These are phyloP conservation scores for Lichtheimia ornata DNA, from an alignment of 371 early-diverging fungal genomes.

Conservation along the genomic window DNA sequence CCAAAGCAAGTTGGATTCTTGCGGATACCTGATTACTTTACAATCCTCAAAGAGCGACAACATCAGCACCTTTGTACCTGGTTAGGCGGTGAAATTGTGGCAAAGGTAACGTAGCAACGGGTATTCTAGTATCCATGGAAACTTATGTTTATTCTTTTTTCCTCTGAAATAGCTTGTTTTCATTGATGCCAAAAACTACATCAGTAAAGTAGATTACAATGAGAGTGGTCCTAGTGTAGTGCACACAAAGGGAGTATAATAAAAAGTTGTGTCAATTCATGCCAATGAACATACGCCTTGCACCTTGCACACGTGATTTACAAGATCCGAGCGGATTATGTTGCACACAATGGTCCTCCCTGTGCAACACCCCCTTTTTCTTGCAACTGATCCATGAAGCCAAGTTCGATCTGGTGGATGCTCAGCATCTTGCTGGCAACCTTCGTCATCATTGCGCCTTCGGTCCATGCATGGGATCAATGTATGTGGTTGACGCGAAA, in stretches of 20 bases:
- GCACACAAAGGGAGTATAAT: slow-evolving; percentile 60
- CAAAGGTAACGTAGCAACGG: slow-evolving; percentile 59
- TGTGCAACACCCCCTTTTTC: not conserved
- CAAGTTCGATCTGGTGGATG: slow-evolving; percentile 9
- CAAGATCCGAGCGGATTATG: too few species aligned
- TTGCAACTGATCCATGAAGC: slow-evolving; percentile 8
- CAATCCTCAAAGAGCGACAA: slow-evolving; percentile 65
- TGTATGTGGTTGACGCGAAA: not conserved
- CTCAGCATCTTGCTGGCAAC: slow-evolving; percentile 10
- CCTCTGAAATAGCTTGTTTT: slow-evolving; percentile 55
- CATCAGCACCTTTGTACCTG: slow-evolving; percentile 62
- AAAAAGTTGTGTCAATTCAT: not conserved
- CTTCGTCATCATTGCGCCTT: slow-evolving; percentile 3
- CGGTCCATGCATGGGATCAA: slow-evolving; percentile 13
- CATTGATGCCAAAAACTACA: slow-evolving; percentile 68
- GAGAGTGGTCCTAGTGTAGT: slow-evolving; percentile 75
- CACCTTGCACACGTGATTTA: too few species aligned
- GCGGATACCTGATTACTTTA: slow-evolving; percentile 79
- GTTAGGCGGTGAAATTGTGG: slow-evolving; percentile 78
- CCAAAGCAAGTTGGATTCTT: slow-evolving; percentile 70
- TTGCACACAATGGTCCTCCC: not conserved
- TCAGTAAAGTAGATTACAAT: slow-evolving; percentile 84
- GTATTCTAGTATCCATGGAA: not conserved
- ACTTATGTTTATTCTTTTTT: slow-evolving; percentile 8
- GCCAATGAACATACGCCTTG: too few species aligned